Conservation (phyloP, 176 grass and related monocot genomes). For the Oryza coarctata region DNA sequence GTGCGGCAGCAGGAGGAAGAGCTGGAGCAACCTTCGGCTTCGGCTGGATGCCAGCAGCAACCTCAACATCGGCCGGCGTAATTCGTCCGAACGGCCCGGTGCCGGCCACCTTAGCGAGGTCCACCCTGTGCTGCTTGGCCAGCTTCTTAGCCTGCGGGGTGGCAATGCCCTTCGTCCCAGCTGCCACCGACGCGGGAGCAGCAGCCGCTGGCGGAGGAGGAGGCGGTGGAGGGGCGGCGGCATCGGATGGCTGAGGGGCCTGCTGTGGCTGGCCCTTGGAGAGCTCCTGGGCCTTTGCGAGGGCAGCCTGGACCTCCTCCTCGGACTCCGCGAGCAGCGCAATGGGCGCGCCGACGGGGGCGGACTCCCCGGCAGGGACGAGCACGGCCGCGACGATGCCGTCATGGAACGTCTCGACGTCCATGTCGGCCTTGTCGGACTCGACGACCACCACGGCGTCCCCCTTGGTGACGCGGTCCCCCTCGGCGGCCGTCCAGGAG, state of each 20-base stretch:
- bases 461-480: conserved; percentile 83
- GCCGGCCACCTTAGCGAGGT: conserved; percentile 68
- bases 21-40: conserved; percentile 42
- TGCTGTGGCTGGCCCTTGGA: conserved; percentile 55
- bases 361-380: conserved; percentile 68
- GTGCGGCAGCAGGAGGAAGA: conserved; percentile 27
- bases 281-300: conserved; percentile 62
- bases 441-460: conserved; percentile 95
- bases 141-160: conserved; percentile 93
- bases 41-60: conserved; percentile 72
- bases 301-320: conserved; percentile 69
- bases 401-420: conserved; percentile 95
- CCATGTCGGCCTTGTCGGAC: conserved; percentile 99
- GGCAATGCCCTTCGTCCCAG: conserved; percentile 65
- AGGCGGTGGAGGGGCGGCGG: conserved; percentile 2
- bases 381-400: conserved; percentile 89
- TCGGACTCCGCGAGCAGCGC: conserved; percentile 92
- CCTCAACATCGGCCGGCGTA: conserved; percentile 76
- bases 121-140: conserved; percentile 86
- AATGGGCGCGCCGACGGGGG: conserved; percentile 85
- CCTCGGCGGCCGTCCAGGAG: conserved; percentile 72
- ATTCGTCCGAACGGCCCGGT: conserved; percentile 74
- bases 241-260: conserved; percentile 12
- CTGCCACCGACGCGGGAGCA: conserved; percentile 26
- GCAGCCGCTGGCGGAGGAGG: background rate